These are phyloP conservation scores for Protomyces arabidopsidicola DNA, from an alignment of 1,139 yeast species.

Conservation along the genomic window DNA sequence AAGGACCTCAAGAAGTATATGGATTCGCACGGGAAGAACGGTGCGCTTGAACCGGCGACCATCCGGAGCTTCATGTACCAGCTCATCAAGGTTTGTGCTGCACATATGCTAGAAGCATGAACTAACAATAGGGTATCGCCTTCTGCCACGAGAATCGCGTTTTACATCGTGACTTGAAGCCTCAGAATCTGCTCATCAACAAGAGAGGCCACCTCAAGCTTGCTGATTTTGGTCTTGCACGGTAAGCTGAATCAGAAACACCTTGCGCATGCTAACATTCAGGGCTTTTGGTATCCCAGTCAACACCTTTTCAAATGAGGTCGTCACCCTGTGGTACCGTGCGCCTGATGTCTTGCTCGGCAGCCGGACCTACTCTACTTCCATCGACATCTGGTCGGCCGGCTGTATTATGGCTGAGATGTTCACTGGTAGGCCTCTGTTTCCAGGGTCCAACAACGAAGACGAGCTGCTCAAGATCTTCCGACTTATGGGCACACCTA, in stretches of 20 bases:
- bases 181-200: constrained; percentile 85
- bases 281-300: constrained; percentile 94
- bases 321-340: constrained; percentile 95
- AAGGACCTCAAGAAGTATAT: constrained; percentile 87
- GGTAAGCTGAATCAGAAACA: constrained; percentile 50
- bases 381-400: constrained; percentile 98
- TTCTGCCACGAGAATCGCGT: constrained; percentile 95
- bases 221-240: constrained; percentile 96
- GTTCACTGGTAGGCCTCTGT: constrained; percentile 96
- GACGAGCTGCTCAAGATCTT: constrained; percentile 87
- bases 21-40: constrained; percentile 78
- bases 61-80: constrained; percentile 93
- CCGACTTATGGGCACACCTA: constrained; percentile 71
- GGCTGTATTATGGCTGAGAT: constrained; percentile 97
- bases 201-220: constrained; percentile 83
- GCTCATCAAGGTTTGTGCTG: constrained; percentile 50
- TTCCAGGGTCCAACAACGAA: constrained; percentile 94
- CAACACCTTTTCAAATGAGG: constrained; percentile 94
- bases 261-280: background rate
- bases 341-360: constrained; percentile 98
- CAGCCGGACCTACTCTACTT: constrained; percentile 88
- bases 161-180: constrained; percentile 90
- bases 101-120: too few species aligned
- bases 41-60: constrained; percentile 71
- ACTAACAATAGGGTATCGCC: constrained; percentile 55